A percentile compares a stretch with the other conserved stretches of the same genome.
phyloP scores from a whole-genome alignment of 2,329 filamentous ascomycete species.

The Chrysosporium queenslandicum region DNA sequence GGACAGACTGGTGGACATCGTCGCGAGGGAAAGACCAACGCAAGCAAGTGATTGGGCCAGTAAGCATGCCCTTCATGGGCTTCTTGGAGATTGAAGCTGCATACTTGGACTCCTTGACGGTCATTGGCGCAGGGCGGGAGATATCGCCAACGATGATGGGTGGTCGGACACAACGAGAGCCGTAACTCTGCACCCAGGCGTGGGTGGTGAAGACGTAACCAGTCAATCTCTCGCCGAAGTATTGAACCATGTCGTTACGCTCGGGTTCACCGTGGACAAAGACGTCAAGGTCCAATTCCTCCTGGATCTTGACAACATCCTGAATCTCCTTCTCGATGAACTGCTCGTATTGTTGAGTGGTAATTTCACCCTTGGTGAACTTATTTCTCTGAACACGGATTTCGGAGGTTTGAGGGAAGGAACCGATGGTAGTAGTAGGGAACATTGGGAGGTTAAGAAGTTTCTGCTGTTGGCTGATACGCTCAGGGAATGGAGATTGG shows the following conservation, averaged over 20 bases:
- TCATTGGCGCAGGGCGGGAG: slow-evolving; percentile 93
- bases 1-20: slow-evolving; percentile 96
- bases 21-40: slow-evolving; percentile 99
- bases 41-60: slow-evolving; percentile 95
- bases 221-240: slow-evolving; percentile 95
- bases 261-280: slow-evolving; percentile 98
- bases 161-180: slow-evolving; percentile 94
- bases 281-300: slow-evolving; percentile 94
- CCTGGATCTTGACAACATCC: slow-evolving; percentile 90
- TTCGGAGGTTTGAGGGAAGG: slow-evolving; percentile 98
- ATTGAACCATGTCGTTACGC: slow-evolving; percentile 99
- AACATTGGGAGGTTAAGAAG: slow-evolving; percentile 90
- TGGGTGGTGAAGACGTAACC: slow-evolving; percentile 99
- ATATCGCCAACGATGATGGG: slow-evolving; percentile 98
- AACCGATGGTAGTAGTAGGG: slow-evolving; percentile 98
- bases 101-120: slow-evolving; percentile 99
- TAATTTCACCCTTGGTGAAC: slow-evolving; percentile 98
- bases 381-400: slow-evolving; percentile 95
- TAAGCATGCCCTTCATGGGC: slow-evolving; percentile 99
- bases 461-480: slow-evolving; percentile 81
- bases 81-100: slow-evolving; percentile 92
- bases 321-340: slow-evolving; percentile 99
- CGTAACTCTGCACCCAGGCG: slow-evolving; percentile 97
- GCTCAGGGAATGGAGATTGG: slow-evolving; percentile 74
- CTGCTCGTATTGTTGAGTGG: slow-evolving; percentile 81